A percentile compares a stretch with the other conserved stretches of the same genome.
Conservation (phyloP, 2,329 filamentous ascomycete species). For the Cladobotryum protrusum region DNA sequence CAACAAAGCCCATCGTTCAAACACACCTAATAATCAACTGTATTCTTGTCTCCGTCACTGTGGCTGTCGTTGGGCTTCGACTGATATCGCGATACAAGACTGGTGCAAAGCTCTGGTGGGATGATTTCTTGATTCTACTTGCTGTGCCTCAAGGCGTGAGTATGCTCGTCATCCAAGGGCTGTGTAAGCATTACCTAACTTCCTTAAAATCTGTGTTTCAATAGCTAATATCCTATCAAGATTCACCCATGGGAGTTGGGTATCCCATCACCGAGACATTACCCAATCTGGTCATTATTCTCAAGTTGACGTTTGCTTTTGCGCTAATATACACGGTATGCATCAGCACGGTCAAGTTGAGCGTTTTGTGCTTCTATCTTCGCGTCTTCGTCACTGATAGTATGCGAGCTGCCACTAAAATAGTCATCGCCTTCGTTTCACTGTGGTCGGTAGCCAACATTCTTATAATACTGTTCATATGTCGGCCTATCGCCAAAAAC, state of each 20-base stretch:
- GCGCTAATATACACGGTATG: slow-evolving; percentile 31
- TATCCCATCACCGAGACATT: slow-evolving; percentile 18
- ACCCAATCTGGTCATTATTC: slow-evolving; percentile 18
- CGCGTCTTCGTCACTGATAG: slow-evolving; percentile 31
- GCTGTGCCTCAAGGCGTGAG: slow-evolving; percentile 25
- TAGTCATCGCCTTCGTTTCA: slow-evolving; percentile 24
- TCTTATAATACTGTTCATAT: slow-evolving; percentile 21
- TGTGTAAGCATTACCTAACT: slow-evolving; percentile 19
- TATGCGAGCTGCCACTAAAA: slow-evolving; percentile 24
- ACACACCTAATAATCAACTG: slow-evolving; percentile 1
- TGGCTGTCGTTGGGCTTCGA: slow-evolving; percentile 20
- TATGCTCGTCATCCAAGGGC: slow-evolving; percentile 25
- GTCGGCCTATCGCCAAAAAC: slow-evolving; percentile 18
- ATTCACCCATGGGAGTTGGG: slow-evolving; percentile 21
- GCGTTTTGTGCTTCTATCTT: slow-evolving; percentile 37
- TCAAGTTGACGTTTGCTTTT: slow-evolving; percentile 30
- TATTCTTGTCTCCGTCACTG: slow-evolving; percentile 14
- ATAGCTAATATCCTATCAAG: slow-evolving; percentile 6
- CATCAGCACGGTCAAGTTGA: slow-evolving; percentile 33
- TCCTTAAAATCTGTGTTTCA: neutral
- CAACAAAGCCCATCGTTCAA: neutral
- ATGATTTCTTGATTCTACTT: slow-evolving; percentile 32
- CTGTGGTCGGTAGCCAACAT: slow-evolving; percentile 21
- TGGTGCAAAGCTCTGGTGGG: slow-evolving; percentile 26
- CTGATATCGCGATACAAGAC: slow-evolving; percentile 21